Percentiles rank a stretch among this genome's conserved stretches.
Conservation (phyloP, 2,329 filamentous ascomycete genomes). For the Leptographium radiaticola region DNA sequence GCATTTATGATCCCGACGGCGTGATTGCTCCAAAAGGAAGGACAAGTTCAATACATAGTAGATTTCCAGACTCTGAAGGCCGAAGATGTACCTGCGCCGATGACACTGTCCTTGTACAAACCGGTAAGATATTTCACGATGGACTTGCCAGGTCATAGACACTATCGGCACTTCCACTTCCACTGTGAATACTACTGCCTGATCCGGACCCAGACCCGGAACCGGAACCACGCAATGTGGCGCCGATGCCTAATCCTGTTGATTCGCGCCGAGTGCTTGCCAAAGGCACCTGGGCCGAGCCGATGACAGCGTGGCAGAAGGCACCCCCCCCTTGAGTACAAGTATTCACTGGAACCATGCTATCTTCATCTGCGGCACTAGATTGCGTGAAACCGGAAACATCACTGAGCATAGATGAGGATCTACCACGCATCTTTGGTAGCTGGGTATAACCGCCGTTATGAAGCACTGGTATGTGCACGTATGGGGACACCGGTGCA, state of each 20-base stretch:
- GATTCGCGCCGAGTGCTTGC: slow-evolving; percentile 11
- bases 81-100: too few relatives aligned
- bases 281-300: slow-evolving; percentile 8
- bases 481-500: slow-evolving; percentile 17
- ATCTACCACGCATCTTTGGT: slow-evolving; percentile 38
- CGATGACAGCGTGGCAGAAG: slow-evolving; percentile 5
- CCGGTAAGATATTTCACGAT: slow-evolving; percentile 4
- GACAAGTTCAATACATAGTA: too few relatives aligned
- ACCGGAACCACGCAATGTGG: slow-evolving; percentile 13
- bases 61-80: too few relatives aligned
- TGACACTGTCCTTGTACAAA: too few relatives aligned
- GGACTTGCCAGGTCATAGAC: slow-evolving; percentile 40
- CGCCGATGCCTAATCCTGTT: slow-evolving; percentile 11
- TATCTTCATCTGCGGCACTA: slow-evolving; percentile 37
- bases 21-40: too few relatives aligned
- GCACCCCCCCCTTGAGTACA: neutral
- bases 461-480: slow-evolving; percentile 11
- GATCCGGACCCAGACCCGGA: slow-evolving; percentile 14
- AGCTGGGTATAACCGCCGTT: neutral
- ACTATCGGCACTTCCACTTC: slow-evolving; percentile 35
- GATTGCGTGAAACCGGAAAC: slow-evolving; percentile 55
- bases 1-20: too few relatives aligned
- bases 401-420: slow-evolving; percentile 54
- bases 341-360: neutral
- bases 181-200: slow-evolving; percentile 26